These are phyloP conservation scores for Ophiognomonia clavigignenti-juglandacearum DNA, from an alignment of 2,329 filamentous ascomycete species.

Conservation along the genomic window DNA sequence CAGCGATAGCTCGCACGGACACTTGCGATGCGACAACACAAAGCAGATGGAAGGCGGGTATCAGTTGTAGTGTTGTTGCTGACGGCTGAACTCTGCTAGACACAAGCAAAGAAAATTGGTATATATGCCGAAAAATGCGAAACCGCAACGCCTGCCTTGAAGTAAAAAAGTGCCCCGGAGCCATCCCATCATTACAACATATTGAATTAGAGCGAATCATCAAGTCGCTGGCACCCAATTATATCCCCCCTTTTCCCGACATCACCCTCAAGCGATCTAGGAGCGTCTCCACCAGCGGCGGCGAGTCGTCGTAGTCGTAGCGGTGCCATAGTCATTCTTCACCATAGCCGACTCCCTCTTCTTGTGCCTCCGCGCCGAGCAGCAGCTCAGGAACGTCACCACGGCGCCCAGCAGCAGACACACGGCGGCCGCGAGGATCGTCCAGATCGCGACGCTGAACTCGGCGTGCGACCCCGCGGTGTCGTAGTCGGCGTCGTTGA, in stretches of 20 bases:
- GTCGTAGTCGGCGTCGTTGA: conserved; percentile 49
- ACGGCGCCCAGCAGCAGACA: conserved; percentile 49
- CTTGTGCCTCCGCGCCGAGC: conserved; percentile 41
- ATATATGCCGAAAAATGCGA: not conserved
- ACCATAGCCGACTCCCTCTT: conserved; percentile 25
- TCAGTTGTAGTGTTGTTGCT: not conserved
- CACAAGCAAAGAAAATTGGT: not conserved
- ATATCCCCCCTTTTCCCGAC: no score
- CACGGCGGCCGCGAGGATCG: conserved; percentile 50
- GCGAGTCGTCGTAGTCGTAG: conserved; percentile 1
- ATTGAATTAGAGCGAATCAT: not conserved
- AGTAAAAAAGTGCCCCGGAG: no score
- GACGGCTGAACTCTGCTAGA: not conserved
- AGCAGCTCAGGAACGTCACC: conserved; percentile 59
- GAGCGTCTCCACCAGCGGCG: conserved; percentile 19
- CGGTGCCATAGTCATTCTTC: conserved; percentile 23
- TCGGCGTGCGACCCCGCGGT: conserved; percentile 35
- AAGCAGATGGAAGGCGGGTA: not conserved
- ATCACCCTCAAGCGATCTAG: not conserved
- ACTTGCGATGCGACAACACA: not conserved
- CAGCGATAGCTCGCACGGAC: no score
- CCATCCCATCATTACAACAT: not conserved
- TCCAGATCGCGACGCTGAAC: conserved; percentile 55
- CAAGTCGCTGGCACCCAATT: no score
- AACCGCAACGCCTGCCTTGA: not conserved